Conservation (phyloP, 345 rosid genomes). For the Bruguiera gymnorhiza region DNA sequence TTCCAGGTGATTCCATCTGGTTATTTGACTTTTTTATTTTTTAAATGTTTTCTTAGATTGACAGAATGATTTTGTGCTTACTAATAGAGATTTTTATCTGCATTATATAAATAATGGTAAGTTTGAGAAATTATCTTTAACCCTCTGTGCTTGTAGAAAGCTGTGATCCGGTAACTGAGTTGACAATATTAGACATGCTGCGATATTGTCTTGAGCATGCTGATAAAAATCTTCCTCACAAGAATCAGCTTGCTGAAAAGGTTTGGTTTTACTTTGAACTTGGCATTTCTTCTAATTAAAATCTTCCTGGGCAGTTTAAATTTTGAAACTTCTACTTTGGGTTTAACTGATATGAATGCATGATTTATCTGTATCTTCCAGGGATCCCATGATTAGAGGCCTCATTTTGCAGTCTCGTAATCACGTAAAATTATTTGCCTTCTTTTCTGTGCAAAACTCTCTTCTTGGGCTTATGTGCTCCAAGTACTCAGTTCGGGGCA, state of each 20-base stretch:
- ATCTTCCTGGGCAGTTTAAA: not conserved
- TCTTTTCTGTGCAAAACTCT: not conserved
- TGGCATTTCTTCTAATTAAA: not conserved
- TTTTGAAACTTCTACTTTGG: not conserved
- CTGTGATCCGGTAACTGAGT: slow-evolving; percentile 46
- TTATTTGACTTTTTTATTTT: not conserved
- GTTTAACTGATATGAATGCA: not conserved
- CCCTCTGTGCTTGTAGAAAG: slow-evolving; percentile 39
- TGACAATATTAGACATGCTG: slow-evolving; percentile 55
- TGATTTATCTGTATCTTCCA: not conserved
- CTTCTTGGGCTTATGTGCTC: not conserved
- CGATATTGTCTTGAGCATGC: slow-evolving; percentile 74
- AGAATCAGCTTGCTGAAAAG: slow-evolving; percentile 33
- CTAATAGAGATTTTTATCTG: too few species aligned
- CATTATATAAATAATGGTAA: slow-evolving; percentile 9
- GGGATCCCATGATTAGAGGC: not conserved
- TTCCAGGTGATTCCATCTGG: slow-evolving; percentile 54
- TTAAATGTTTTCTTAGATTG: not conserved
- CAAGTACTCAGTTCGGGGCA: too few species aligned
- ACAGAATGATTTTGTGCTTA: not conserved
- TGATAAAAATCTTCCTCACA: slow-evolving; percentile 60
- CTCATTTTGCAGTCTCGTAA: not conserved
- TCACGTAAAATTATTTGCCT: not conserved
- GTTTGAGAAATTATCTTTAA: not conserved
- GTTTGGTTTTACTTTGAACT: slow-evolving; percentile 22